A percentile compares a stretch with the other conserved stretches of the same genome.
These are phyloP conservation scores for Rostrohypoxylon terebratum DNA, from an alignment of 495 filamentous ascomycete species.

Conservation along the genomic window DNA sequence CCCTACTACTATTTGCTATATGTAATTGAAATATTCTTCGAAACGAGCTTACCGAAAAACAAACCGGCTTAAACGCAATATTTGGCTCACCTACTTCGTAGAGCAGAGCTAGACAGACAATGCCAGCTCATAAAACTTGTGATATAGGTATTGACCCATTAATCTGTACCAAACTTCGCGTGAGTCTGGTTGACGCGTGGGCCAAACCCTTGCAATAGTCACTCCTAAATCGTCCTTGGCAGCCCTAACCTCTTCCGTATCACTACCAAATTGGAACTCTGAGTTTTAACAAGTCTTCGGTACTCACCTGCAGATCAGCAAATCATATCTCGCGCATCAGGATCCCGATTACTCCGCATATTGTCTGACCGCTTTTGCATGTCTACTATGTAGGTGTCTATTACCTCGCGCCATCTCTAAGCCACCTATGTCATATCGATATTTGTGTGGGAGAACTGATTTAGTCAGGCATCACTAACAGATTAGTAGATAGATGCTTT, in stretches of 20 bases:
- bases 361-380: conserved; percentile 19
- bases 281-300: conserved; percentile 3
- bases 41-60: not conserved
- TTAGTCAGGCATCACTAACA: not conserved
- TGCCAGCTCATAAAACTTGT: not conserved
- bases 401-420: not conserved
- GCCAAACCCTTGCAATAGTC: not conserved
- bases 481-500: not conserved
- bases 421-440: conserved; percentile 14
- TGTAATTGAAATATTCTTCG: not conserved
- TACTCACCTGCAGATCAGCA: conserved; percentile 16
- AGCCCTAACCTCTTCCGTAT: not conserved
- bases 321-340: not conserved
- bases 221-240: not conserved
- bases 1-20: not conserved
- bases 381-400: too few relatives aligned
- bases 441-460: not conserved
- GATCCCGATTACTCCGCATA: conserved; percentile 11
- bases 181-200: conserved; percentile 23
- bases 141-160: conserved; percentile 11
- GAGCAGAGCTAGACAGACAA: not conserved
- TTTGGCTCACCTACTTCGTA: not conserved
- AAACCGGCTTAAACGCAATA: not conserved
- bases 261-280: not conserved
- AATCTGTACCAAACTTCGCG: conserved; percentile 15